Evolutionary conservation across 116 monocot genomes (phyloP), one percentile per base, ranked within the genome.

Genomic region (Phalaenopsis hybrid): DNA sequence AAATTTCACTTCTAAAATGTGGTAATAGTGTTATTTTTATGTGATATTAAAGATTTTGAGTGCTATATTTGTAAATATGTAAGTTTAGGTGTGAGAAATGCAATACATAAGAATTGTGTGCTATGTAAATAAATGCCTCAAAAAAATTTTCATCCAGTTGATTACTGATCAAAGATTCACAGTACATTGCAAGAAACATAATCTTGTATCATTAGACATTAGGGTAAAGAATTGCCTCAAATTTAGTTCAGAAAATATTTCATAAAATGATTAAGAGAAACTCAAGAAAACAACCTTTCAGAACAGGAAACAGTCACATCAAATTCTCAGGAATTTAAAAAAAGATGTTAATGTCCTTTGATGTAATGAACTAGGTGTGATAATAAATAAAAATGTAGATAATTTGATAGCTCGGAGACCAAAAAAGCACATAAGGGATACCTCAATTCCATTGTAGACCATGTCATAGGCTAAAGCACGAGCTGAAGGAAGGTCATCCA

Each of bases 361-460:
- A 72, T 11, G 72, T 72, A 41, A 37, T 37, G 16, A 72, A 72
- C 37, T 34, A 16, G 16, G 41, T 33, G 41, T 15, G 4, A 41
- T 41, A 28, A 28, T 28, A 28, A 28, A 28, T 28, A 28, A 28
- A 28, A 28, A 28, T 28, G 28, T 28, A 28, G 28, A 28, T 28
- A 41, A 41, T 41, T 43, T 44, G 70, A 74, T 44, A 75, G 3
- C 2, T 13, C 21, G 46, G 18, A 34, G 17, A 72, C 25, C 8
- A 28, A 37, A 37, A 72, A 5, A 75, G 17, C 15, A 84, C 57
- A 81, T 46, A 23, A 76, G 37, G 81, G 46, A 21, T 88, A 99
- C 96, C 94, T 99, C 99, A 85, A 91, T 86, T 78, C 99, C 96
- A 87, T 96, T 99, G 85, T 94, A 99, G 76, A 99, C 93, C 94